Base-by-base conservation (phyloP, 805 yeast species). In the Suhomyces sp. region DNA sequence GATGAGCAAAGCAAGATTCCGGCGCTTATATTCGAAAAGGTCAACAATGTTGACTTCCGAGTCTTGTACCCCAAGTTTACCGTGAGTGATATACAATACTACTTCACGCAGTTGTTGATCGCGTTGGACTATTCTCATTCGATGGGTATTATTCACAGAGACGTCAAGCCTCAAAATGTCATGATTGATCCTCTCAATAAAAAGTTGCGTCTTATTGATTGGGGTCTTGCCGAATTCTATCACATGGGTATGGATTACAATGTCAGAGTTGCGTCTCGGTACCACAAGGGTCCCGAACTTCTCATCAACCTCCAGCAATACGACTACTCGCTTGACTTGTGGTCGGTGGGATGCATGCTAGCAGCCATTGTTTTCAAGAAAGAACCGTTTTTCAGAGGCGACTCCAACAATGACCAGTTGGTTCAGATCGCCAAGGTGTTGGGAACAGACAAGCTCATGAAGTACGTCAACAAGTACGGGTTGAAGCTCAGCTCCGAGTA, bases 151-250 rank as follows among this genome's bases (percentile, higher is more conserved):
- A 91, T 92, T 84, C 97, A 92, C 65, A 79, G 97, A 66, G 97
- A 92, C 69, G 97, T 92, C 51, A 92, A 92, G 69, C 97, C 97
- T 9, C 96, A 92, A 63, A 92, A 92, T 68, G 88, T 92, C 57
- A 92, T 92, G 97, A 92, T 92, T 59, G 97, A 92, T 68, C 97
- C 89, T 50, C 73, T 78, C 54, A 79, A 77, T 55, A 83, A 73
- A 67, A 83, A 81, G 62, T 72, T 92, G 59, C 80, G 96, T 57
- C 79, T 91, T 57, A 91, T 92, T 50, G 97, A 92, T 69, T 92
- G 97, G 97, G 97, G 97, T 6, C 73, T 92, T 48, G 97, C 97
- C 7, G 97, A 92, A 67, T 91, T 89, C 65, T 91, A 91, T 64
- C 97, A 92, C 65, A 84, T 89, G 21, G 90, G 90, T 12, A 87